Evolutionary conservation across 2,329 filamentous ascomycete genomes (phyloP).

Genomic region (Scedosporium apiospermum): DNA sequence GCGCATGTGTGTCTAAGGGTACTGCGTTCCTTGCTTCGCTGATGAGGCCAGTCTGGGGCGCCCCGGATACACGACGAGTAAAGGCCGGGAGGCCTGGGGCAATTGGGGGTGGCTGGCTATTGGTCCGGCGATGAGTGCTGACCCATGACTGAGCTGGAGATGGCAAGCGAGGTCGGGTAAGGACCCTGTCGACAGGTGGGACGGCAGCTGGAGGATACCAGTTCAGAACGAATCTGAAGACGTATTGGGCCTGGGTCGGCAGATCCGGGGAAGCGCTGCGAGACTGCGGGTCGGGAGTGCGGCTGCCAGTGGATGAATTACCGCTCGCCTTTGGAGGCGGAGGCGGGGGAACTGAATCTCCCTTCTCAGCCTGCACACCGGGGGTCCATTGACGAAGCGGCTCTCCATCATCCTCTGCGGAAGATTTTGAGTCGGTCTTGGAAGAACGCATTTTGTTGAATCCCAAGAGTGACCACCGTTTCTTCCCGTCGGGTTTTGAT

Average conservation of each 20-base stretch:
- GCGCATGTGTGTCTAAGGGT: slow-evolving; percentile 22
- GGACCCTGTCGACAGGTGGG: slow-evolving; percentile 49
- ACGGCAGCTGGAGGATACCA: slow-evolving; percentile 46
- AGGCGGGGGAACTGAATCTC: slow-evolving; percentile 16
- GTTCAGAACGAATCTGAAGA: slow-evolving; percentile 68
- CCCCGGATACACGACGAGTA: slow-evolving; percentile 39
- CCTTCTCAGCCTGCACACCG: neutral
- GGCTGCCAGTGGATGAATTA: neutral
- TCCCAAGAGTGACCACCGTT: slow-evolving; percentile 53
- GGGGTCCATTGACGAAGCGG: neutral
- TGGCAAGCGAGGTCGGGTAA: slow-evolving; percentile 60
- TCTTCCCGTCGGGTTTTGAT: slow-evolving; percentile 37
- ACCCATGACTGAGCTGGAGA: slow-evolving; percentile 59
- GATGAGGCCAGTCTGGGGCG: slow-evolving; percentile 34
- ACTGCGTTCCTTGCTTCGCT: slow-evolving; percentile 42
- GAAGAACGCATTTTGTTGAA: slow-evolving; percentile 52
- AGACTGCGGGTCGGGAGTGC: neutral
- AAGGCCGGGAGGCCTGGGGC: slow-evolving; percentile 29
- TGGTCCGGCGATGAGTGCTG: slow-evolving; percentile 26
- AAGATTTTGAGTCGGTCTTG: slow-evolving; percentile 1
- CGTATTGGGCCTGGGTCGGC: slow-evolving; percentile 47
- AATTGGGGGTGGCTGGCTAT: slow-evolving; percentile 26
- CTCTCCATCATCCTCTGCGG: neutral
- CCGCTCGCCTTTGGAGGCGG: slow-evolving; percentile 20
- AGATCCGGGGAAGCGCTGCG: slow-evolving; percentile 39